A percentile compares a stretch with the other conserved stretches of the same genome.
Evolutionary conservation across 208 protist species (phyloP).

Genomic region (Zelonia costaricensis): DNA sequence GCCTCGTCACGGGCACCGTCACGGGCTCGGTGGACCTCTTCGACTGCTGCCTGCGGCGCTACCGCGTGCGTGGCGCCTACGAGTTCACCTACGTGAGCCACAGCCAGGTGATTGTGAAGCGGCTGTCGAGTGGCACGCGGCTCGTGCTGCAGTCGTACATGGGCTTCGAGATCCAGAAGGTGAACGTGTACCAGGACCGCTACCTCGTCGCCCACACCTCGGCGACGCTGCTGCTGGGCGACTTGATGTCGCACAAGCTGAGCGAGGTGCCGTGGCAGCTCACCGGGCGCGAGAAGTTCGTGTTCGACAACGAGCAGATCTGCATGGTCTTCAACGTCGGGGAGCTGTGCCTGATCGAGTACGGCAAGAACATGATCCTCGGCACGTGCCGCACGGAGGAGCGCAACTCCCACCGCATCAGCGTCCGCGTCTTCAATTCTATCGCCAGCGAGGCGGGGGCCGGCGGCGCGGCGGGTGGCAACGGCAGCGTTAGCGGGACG

Average conservation of each 20-base stretch:
- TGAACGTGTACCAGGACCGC: constrained; percentile 96
- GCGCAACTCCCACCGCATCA: constrained; percentile 95
- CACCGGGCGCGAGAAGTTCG: constrained; percentile 93
- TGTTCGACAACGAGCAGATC: constrained; percentile 96
- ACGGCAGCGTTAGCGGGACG: constrained; percentile 4
- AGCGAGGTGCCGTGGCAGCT: constrained; percentile 94
- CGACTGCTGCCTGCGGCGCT: constrained; percentile 95
- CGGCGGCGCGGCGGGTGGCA: not conserved
- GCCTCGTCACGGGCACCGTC: constrained; percentile 91
- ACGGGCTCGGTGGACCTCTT: constrained; percentile 96
- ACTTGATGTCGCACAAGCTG: constrained; percentile 94
- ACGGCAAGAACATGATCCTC: constrained; percentile 95
- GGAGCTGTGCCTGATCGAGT: constrained; percentile 97
- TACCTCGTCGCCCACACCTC: constrained; percentile 96
- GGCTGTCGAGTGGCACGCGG: constrained; percentile 85
- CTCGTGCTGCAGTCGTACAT: constrained; percentile 95
- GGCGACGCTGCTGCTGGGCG: constrained; percentile 96
- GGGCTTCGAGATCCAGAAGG: constrained; percentile 95
- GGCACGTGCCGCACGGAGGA: constrained; percentile 97
- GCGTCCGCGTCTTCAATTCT: constrained; percentile 82
- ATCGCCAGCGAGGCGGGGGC: constrained; percentile 3
- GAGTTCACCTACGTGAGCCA: constrained; percentile 98
- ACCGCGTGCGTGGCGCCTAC: constrained; percentile 95
- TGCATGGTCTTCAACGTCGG: constrained; percentile 97
- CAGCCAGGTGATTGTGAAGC: constrained; percentile 97